Evolutionary conservation across 1,284 basidiomycete genomes (phyloP), one percentile per base, ranked within the genome.

Genomic region (Boletus mariae): DNA sequence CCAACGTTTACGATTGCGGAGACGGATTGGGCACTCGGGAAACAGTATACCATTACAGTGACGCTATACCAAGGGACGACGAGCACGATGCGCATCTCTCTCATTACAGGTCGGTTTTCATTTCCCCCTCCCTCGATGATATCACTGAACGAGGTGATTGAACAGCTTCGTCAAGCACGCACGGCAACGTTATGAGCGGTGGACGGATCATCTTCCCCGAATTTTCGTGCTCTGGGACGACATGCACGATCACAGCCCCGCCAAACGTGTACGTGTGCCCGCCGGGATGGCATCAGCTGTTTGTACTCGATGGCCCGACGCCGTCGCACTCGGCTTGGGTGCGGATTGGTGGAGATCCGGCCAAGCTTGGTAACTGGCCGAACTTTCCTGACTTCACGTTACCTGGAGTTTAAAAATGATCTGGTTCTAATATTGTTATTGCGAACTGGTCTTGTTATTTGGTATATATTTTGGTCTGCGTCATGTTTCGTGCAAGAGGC

Each of bases 231-330:
- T 49, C 68, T 4, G 84, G 84, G 5, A 83, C 74, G 45, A 76
- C 75, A 6, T 87, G 87, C 58, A 82, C 78, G 0, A 80, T 91
- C 62, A 80, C 76, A 3, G 85, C 84, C 0, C 89, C 88, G 4
- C 86, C 86, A 0, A 82, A 84, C 57, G 69, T 77, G n/a, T 71
- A 74, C 57, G 73, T 90, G 26, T 82, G 83, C 17, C 87, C 87
- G 9, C 86, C 88, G 1, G 86, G 85, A n/a, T 90, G 87, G 87
- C 78, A 80, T 57, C 81, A 84, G 62, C 64, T 89, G 13, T 89
- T 86, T 66, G 73, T 90, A 44, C 73, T 90, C 31, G 87, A 89
- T 52, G 87, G 86, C 0, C 81, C 85, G 13, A 90, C 85, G 2
- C 87, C 87, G 6, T 88, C 86, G 17, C 76, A 81, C 59, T 83